Evolutionary conservation across 345 rosid species (phyloP).

Genomic region (Melastoma malabathricum): DNA sequence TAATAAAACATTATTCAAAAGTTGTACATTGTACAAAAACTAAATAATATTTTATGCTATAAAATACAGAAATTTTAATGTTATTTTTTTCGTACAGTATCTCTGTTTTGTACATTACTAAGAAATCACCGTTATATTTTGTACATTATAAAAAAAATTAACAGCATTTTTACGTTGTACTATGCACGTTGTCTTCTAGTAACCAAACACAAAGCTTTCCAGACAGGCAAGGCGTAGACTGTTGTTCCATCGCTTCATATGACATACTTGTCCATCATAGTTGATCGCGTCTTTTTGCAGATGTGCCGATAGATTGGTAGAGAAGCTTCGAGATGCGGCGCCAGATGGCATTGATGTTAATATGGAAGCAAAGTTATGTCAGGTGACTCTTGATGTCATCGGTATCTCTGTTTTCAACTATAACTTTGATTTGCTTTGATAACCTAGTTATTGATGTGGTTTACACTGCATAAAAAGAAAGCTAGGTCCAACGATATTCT

Average conservation of each 20-base stretch:
- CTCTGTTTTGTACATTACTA: no score
- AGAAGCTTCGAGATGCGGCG: slow-evolving; percentile 60
- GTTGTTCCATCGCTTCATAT: slow-evolving; percentile 91
- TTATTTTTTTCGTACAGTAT: no score
- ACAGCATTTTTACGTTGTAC: no score
- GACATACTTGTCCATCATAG: slow-evolving; percentile 81
- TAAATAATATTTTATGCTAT: no score
- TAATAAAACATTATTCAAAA: no score
- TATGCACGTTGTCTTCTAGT: background rate
- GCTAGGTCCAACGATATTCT: slow-evolving; percentile 80
- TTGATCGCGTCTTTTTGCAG: slow-evolving; percentile 79
- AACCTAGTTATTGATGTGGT: slow-evolving; percentile 90
- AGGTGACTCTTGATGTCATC: slow-evolving; percentile 81
- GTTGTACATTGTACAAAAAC: no score
- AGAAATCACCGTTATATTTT: no score
- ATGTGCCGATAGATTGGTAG: slow-evolving; percentile 86
- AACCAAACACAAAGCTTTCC: background rate
- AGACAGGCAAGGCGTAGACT: slow-evolving; percentile 74
- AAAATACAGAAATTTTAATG: no score
- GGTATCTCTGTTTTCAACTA: slow-evolving; percentile 80
- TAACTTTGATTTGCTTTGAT: slow-evolving; percentile 68
- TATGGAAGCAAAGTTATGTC: slow-evolving; percentile 89
- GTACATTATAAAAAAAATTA: no score
- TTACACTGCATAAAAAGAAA: slow-evolving; percentile 84
- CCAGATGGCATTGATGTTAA: slow-evolving; percentile 63